Base-by-base conservation (phyloP, 2,329 filamentous ascomycete genomes). In the Sclerotinia nivalis region DNA sequence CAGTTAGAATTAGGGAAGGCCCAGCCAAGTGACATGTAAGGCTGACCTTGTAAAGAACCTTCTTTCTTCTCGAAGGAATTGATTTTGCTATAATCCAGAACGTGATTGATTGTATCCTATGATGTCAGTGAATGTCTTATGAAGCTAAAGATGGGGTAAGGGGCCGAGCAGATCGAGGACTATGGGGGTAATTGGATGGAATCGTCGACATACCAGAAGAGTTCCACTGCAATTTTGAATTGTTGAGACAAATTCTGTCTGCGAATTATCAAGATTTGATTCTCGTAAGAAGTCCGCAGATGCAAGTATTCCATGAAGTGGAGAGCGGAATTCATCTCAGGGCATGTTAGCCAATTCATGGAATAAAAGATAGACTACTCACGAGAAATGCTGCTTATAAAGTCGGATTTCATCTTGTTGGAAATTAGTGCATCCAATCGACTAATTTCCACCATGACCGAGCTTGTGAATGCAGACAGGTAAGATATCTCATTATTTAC, bases 261-360 rank as follows among this genome's bases (percentile, higher is more conserved):
- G 66, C 15, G 66, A 58, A 25, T 13, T 60, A 54, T 71, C 70
- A 31, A 66, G 54, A 9, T 62, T 52, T 2, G 70, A 71, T 68
- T 0, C 54, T 28, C 47, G 67, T 20, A 69, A 47, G 28, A 69
- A 69, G n/a, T 86, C 85, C 4, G 81, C 79, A 55, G 80, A 85
- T 0, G 85, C 82, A 0, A 89, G 77, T 43, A 89, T 84, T 1
- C 86, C 87, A 60, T 89, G 87, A 0, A 89, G 78, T 0, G 87
- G 87, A 1, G 84, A 87, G 7, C 87, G 81, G 22, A 89, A 78
- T 75, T 89, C 87, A 49, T 71, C 60, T 54, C 37, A 9, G 20
- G 8, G 5, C 1, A 34, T 47, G 13, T 68, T 28, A 68, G 45
- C 20, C 15, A 15, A 43, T 15, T 43, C 15, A 43, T 18, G 15